Conservation (phyloP, 345 rosid genomes). For the Diplotaxis tenuifolia region DNA sequence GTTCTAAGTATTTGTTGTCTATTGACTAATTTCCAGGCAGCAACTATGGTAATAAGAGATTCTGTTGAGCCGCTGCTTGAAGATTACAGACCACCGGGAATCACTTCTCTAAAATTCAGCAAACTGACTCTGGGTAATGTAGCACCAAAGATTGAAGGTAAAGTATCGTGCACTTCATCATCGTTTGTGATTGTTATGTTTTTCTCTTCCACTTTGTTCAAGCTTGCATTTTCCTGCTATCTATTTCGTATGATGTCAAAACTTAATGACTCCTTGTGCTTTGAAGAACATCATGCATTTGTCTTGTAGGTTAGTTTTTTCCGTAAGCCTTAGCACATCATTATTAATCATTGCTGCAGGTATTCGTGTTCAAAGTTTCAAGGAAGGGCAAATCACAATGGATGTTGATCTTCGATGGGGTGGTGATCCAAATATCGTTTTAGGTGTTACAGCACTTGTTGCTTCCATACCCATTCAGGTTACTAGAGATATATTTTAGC, state of each 20-base stretch:
- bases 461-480: conserved; percentile 99
- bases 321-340: background rate
- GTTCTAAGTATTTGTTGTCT: conserved; percentile 21
- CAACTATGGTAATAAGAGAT: conserved; percentile 80
- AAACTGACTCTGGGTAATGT: conserved; percentile 91
- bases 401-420: conserved; percentile 98
- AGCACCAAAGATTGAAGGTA: conserved; percentile 99
- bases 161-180: background rate
- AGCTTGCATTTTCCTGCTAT: background rate
- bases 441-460: conserved; percentile 91
- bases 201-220: conserved; percentile 5
- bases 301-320: background rate
- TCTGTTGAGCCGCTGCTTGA: conserved; percentile 97
- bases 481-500: conserved; percentile 12
- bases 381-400: conserved; percentile 94
- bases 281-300: background rate
- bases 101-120: conserved; percentile 84
- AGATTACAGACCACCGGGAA: conserved; percentile 95
- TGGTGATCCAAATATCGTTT: conserved; percentile 94
- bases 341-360: conserved; percentile 52
- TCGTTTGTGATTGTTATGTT: conserved; percentile 5
- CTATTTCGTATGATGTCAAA: conserved; percentile 3
- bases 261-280: background rate
- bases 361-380: conserved; percentile 94
- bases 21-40: conserved; percentile 63